Evolutionary conservation across 768 basidiomycete species (phyloP).

Genomic region (Naganishia antarctica): DNA sequence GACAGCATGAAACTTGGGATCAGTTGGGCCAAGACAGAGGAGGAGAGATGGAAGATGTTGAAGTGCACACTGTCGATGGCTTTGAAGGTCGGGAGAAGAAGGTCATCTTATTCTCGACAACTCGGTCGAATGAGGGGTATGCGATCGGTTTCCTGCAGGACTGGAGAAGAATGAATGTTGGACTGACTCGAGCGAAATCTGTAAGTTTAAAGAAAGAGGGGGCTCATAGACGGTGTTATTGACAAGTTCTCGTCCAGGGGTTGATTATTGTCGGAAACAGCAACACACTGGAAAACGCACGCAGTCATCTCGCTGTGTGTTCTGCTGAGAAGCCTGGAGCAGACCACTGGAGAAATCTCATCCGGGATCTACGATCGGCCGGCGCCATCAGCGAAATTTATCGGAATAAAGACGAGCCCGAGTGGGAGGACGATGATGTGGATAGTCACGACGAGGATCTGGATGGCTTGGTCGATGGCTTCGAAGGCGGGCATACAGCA

Average conservation of each 20-base stretch:
- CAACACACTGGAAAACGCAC: constrained; percentile 34
- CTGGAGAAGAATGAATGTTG: constrained; percentile 78
- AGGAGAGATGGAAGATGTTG: constrained; percentile 63
- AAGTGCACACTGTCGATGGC: constrained; percentile 89
- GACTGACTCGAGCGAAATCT: constrained; percentile 78
- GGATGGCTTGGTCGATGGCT: no score
- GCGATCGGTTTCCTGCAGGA: constrained; percentile 86
- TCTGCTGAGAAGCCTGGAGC: constrained; percentile 29
- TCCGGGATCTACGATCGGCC: constrained; percentile 27
- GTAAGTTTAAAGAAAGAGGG: constrained; percentile 36
- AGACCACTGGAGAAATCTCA: constrained; percentile 33
- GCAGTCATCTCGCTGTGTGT: constrained; percentile 16
- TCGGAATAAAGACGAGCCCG: no score
- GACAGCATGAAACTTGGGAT: constrained; percentile 56
- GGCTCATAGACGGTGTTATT: neutral
- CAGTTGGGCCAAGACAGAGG: constrained; percentile 65
- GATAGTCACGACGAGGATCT: no score
- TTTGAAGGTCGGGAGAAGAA: constrained; percentile 93
- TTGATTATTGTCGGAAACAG: constrained; percentile 41
- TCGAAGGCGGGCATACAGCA: no score
- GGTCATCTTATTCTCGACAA: constrained; percentile 85
- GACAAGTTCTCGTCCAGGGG: constrained; percentile 27
- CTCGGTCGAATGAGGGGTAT: constrained; percentile 71
- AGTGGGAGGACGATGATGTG: no score
- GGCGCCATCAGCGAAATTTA: constrained; percentile 15